A percentile compares a stretch with the other conserved stretches of the same genome.
Evolutionary conservation across 805 yeast genomes (phyloP).

Genomic region (Hanseniaspora thailandica): DNA sequence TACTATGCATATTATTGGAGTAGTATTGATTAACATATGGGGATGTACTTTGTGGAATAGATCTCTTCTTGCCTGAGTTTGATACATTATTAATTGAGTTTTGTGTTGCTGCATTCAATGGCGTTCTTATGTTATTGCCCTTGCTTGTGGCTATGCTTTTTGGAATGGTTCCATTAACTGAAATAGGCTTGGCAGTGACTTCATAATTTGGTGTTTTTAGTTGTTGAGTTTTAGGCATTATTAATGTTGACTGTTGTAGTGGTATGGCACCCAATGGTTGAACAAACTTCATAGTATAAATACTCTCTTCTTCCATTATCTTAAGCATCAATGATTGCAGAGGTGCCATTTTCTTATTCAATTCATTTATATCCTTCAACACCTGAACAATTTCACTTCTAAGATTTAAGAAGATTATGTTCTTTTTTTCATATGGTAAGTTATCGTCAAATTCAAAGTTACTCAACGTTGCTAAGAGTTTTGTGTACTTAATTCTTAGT

Average conservation of each 20-base stretch:
- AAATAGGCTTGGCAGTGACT: conserved; percentile 5
- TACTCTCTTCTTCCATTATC: conserved; percentile 7
- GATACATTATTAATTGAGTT: background rate
- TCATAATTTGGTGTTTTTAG: conserved; percentile 13
- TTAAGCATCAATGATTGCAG: conserved; percentile 2
- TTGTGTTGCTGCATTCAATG: background rate
- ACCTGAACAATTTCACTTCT: conserved; percentile 10
- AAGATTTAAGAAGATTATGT: background rate
- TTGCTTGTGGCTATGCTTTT: background rate
- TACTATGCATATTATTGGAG: background rate
- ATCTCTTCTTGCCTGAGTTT: conserved; percentile 1
- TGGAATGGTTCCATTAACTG: background rate
- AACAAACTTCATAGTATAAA: background rate
- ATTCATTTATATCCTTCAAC: background rate
- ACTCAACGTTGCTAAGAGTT: background rate
- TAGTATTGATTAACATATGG: conserved; percentile 11
- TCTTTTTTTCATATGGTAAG: background rate
- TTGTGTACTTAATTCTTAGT: conserved; percentile 2
- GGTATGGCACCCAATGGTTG: conserved; percentile 10
- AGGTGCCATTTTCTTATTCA: conserved; percentile 8
- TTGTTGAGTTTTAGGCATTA: conserved; percentile 13
- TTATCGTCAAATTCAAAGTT: conserved; percentile 11
- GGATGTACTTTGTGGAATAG: conserved; percentile 12
- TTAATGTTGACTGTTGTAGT: background rate
- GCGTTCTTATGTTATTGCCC: background rate